These are phyloP conservation scores for Penicillium verhagenii DNA, from an alignment of 495 filamentous ascomycete species.

Conservation along the genomic window DNA sequence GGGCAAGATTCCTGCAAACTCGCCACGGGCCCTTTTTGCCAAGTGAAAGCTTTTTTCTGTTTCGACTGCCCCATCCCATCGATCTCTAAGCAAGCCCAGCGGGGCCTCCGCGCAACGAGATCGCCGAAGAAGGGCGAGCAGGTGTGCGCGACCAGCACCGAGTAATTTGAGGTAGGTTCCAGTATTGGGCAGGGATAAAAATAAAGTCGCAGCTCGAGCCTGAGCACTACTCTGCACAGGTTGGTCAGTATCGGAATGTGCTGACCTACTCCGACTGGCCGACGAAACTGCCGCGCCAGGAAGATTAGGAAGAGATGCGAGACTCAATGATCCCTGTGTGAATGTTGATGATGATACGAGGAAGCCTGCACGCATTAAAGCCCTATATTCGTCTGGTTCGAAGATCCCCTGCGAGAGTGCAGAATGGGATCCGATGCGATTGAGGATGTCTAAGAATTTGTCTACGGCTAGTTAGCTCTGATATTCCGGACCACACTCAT, in stretches of 20 bases:
- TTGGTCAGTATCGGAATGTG: conserved; percentile 12
- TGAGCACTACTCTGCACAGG: conserved; percentile 27
- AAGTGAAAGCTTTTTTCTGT: conserved; percentile 53
- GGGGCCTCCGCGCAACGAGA: conserved; percentile 64
- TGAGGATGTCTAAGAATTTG: conserved; percentile 56
- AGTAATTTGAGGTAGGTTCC: conserved; percentile 75
- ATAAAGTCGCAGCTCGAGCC: conserved; percentile 43
- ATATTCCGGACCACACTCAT: no score
- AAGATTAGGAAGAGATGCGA: conserved; percentile 53
- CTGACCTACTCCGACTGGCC: conserved; percentile 41
- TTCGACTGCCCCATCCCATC: conserved; percentile 77
- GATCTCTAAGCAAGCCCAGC: conserved; percentile 63
- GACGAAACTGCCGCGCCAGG: conserved; percentile 53
- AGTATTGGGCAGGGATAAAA: conserved; percentile 69
- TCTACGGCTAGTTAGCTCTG: conserved; percentile 25
- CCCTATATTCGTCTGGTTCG: conserved; percentile 48
- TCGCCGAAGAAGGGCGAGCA: conserved; percentile 64
- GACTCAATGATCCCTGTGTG: conserved; percentile 43
- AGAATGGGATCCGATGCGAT: conserved; percentile 51
- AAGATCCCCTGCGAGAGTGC: conserved; percentile 50
- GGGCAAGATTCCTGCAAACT: conserved; percentile 68
- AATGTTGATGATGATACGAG: conserved; percentile 56
- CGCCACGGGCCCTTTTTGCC: conserved; percentile 65
- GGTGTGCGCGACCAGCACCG: conserved; percentile 60
- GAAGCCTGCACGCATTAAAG: conserved; percentile 70